Evolutionary conservation across 768 basidiomycete species (phyloP), one percentile per base, ranked within the genome.

Genomic region (Lyophyllum decastes): DNA sequence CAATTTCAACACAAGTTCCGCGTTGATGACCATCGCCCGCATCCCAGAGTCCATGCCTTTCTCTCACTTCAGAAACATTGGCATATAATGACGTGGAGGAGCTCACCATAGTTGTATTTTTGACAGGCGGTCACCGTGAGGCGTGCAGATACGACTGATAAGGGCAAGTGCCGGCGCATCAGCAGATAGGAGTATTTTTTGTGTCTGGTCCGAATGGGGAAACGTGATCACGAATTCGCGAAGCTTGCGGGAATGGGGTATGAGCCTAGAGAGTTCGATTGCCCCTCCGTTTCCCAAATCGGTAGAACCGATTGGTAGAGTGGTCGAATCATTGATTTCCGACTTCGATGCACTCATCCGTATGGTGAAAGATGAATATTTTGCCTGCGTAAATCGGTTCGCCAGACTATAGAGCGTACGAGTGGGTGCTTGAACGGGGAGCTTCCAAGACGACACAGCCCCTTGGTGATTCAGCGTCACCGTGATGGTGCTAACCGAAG

Each of bases 331-430:
- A 12, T 8, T 33, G 17, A 70, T 64, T 19, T 14, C 21, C 4
- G 11, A 9, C 33, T 52, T 64, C 2, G 64, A 61, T 11, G 24
- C 17, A 12, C 21, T 33, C 17, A 54, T 33, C 17, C 59, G 52
- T 14, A 67, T 52, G 1, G 49, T 52, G 43, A 70, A 70, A 2
- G 21, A 38, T 0, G 59, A 58, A 49, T 62, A 64, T 46, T 44
- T 51, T 1, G 64, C 68, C 2, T 40, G 40, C n/a, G 66, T 68
- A 12, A 54, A 66, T 1, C 69, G 69, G 56, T 68, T 60, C 0
- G 54, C 69, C 22, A 70, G 61, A 11, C 51, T 46, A 49, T 68
- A 70, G 4, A 70, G 52, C 0, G 54, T 64, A 25, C 65, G 61
- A 49, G 56, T 62, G 8, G 64, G 52, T 0, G 65, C 62, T 6